A percentile compares a stretch with the other conserved stretches of the same genome.
Evolutionary conservation across 2,329 filamentous ascomycete genomes (phyloP).

Genomic region (Nothomitra cinnamomea): DNA sequence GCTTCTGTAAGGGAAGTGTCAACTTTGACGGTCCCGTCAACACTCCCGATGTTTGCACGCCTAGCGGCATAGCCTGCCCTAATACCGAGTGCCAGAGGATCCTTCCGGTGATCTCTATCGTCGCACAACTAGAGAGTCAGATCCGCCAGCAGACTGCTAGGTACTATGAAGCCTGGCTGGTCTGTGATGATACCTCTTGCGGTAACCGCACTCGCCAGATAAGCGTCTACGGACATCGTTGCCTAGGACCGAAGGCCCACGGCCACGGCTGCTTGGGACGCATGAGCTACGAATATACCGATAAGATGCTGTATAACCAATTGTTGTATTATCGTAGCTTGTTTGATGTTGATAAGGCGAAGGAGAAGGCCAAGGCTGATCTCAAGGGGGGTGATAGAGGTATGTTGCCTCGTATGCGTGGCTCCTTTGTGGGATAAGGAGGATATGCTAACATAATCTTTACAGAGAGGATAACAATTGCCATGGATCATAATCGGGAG

Average conservation of each 20-base stretch:
- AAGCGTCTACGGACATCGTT: conserved; percentile 80
- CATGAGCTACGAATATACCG: conserved; percentile 76
- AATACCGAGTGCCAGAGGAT: conserved; percentile 41
- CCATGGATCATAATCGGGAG: conserved; percentile 68
- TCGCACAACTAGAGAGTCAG: conserved; percentile 75
- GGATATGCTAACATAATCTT: background rate
- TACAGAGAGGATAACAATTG: conserved; percentile 36
- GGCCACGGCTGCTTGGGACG: conserved; percentile 69
- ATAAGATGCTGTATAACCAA: conserved; percentile 91
- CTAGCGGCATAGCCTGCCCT: conserved; percentile 59
- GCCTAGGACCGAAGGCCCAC: conserved; percentile 71
- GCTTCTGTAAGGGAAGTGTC: conserved; percentile 55
- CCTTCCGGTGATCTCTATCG: conserved; percentile 54
- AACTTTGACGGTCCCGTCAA: conserved; percentile 58
- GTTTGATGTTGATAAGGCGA: conserved; percentile 80
- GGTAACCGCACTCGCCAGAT: conserved; percentile 78
- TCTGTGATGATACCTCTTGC: conserved; percentile 80
- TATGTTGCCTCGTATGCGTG: background rate
- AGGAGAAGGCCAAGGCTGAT: conserved; percentile 14
- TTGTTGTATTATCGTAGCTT: conserved; percentile 70
- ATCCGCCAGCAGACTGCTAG: conserved; percentile 60
- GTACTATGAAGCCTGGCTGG: conserved; percentile 87
- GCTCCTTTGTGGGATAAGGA: too few relatives aligned
- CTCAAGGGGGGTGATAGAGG: conserved; percentile 1
- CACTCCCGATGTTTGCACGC: conserved; percentile 43